Evolutionary conservation across 345 rosid species (phyloP).

Genomic region (Populus nigra): DNA sequence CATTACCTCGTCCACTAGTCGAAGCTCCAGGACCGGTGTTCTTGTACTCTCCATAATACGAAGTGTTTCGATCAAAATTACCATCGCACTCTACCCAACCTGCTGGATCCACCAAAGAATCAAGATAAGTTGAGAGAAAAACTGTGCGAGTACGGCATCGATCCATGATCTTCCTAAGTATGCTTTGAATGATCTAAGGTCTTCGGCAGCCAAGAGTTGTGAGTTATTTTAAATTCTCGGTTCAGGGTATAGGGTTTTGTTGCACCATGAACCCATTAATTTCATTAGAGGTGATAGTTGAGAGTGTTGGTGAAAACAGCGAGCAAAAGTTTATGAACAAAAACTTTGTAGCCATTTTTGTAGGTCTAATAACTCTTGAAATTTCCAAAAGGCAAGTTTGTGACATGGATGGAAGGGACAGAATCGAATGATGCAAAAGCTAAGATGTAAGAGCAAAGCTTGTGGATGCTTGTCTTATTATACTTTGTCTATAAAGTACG

Average conservation of each 20-base stretch:
- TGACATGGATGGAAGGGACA: not conserved
- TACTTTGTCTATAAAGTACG: not conserved
- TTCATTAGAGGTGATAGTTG: constrained; percentile 15
- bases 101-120: constrained; percentile 53
- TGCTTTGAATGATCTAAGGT: constrained; percentile 60
- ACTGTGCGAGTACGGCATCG: constrained; percentile 55
- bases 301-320: constrained; percentile 6
- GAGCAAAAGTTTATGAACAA: constrained; percentile 13
- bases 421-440: not conserved
- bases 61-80: constrained; percentile 55
- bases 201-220: constrained; percentile 62
- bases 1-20: constrained; percentile 64
- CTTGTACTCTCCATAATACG: constrained; percentile 71
- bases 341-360: constrained; percentile 21
- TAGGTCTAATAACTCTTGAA: not conserved
- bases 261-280: constrained; percentile 67
- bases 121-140: constrained; percentile 54
- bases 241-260: constrained; percentile 58
- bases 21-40: constrained; percentile 70
- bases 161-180: constrained; percentile 85
- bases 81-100: constrained; percentile 87
- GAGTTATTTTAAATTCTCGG: constrained; percentile 39
- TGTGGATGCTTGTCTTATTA: not conserved
- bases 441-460: not conserved
- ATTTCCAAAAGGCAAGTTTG: not conserved